phyloP scores from a whole-genome alignment of 331 rosid species.

The Quercus lobata region DNA sequence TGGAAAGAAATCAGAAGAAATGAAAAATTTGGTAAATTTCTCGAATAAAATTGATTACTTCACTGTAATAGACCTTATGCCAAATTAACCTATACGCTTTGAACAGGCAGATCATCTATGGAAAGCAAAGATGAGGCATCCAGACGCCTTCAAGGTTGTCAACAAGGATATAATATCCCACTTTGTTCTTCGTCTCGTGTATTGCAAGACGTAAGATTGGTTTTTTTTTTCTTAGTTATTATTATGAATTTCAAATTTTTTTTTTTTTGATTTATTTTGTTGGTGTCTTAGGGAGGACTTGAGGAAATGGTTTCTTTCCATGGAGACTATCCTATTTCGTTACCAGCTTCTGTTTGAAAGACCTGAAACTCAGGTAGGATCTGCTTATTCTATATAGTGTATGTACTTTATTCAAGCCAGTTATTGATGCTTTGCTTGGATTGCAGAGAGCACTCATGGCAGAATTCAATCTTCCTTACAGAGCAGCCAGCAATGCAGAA shows the following conservation, averaged over 20 bases:
- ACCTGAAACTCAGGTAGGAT: constrained; percentile 69
- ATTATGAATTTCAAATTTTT: not conserved
- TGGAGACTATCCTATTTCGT: constrained; percentile 79
- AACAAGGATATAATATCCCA: constrained; percentile 93
- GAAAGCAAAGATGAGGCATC: constrained; percentile 71
- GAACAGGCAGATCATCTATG: constrained; percentile 46
- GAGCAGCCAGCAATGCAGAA: constrained; percentile 56
- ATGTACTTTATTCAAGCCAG: constrained; percentile 10
- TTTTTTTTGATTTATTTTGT: constrained; percentile 3
- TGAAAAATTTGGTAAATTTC: constrained; percentile 57
- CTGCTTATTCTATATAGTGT: not conserved
- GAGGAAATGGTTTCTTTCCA: constrained; percentile 92
- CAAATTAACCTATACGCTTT: constrained; percentile 6
- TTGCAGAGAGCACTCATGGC: constrained; percentile 66
- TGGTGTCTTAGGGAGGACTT: constrained; percentile 63
- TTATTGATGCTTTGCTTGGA: constrained; percentile 22
- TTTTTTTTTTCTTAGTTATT: not conserved
- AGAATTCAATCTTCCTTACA: constrained; percentile 66
- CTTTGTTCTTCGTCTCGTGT: constrained; percentile 87
- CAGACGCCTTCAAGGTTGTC: constrained; percentile 48
- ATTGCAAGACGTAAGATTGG: constrained; percentile 73
- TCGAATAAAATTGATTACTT: not conserved
- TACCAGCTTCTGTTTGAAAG: constrained; percentile 45
- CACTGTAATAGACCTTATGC: not conserved
- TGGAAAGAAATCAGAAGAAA: constrained; percentile 83